Evolutionary conservation across 148 eudicot genomes (phyloP).

Genomic region (Amaranthus palmeri): DNA sequence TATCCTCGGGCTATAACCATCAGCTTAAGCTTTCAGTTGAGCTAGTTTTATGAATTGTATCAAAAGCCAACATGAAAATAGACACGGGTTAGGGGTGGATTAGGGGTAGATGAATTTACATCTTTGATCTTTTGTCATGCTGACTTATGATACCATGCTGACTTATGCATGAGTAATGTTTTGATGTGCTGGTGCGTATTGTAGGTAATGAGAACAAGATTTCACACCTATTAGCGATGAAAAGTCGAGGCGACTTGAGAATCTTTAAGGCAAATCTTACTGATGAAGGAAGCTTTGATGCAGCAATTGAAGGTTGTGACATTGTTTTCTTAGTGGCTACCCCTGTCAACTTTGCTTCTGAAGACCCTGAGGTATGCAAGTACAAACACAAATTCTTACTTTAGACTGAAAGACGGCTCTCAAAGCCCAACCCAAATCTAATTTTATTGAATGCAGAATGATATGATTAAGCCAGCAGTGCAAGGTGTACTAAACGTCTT

Average conservation of each 20-base stretch:
- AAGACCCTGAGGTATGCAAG: constrained; percentile 57
- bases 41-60: too few relatives aligned
- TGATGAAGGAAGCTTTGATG: constrained; percentile 55
- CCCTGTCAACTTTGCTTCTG: constrained; percentile 60
- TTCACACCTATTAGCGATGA: constrained; percentile 38
- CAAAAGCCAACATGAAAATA: too few relatives aligned
- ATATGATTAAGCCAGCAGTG: constrained; percentile 67
- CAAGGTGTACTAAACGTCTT: constrained; percentile 53
- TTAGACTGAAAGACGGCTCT: too few relatives aligned
- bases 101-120: too few relatives aligned
- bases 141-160: too few relatives aligned
- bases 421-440: too few relatives aligned
- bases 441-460: constrained; percentile 39
- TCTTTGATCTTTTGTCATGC: too few relatives aligned
- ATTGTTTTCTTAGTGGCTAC: constrained; percentile 62
- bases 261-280: constrained; percentile 54
- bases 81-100: too few relatives aligned
- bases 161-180: neutral
- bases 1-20: too few relatives aligned
- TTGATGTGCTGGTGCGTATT: neutral
- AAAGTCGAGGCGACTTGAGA: constrained; percentile 41
- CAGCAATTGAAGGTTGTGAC: constrained; percentile 47
- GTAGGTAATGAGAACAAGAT: constrained; percentile 49
- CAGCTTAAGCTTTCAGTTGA: too few relatives aligned
- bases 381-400: too few relatives aligned